phyloP scores from a whole-genome alignment of 208 protist species.

The Wallacemonas sp. region DNA sequence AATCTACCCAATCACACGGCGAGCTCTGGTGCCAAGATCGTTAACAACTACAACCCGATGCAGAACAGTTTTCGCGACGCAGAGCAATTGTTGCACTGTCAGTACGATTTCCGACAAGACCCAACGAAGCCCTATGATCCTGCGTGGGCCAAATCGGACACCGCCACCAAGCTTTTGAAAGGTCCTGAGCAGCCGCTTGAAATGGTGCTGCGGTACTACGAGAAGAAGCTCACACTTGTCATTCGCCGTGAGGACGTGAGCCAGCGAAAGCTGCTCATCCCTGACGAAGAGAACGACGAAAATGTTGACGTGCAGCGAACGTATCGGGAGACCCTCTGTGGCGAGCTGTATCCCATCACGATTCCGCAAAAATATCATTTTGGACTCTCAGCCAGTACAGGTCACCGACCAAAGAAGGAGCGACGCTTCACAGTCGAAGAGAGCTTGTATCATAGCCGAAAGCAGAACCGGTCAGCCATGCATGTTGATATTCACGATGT shows the following conservation, averaged over 20 bases:
- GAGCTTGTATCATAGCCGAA: constrained; percentile 25
- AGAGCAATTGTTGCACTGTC: constrained; percentile 50
- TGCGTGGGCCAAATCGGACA: constrained; percentile 14
- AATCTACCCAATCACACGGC: constrained; percentile 61
- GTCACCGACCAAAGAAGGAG: constrained; percentile 34
- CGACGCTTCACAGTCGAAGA: constrained; percentile 16
- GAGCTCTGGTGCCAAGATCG: constrained; percentile 20
- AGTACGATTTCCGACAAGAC: constrained; percentile 71
- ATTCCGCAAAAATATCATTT: constrained; percentile 73
- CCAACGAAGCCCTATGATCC: constrained; percentile 33
- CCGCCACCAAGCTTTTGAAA: constrained; percentile 23
- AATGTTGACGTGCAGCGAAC: constrained; percentile 50
- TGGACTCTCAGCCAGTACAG: constrained; percentile 75
- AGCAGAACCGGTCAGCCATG: constrained; percentile 30
- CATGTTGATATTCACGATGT: constrained; percentile 84
- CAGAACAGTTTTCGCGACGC: constrained; percentile 43
- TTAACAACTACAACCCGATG: constrained; percentile 69
- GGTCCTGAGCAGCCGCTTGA: constrained; percentile 70
- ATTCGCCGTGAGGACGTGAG: constrained; percentile 51
- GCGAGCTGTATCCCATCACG: constrained; percentile 64
- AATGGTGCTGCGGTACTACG: constrained; percentile 76
- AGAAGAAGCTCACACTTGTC: constrained; percentile 55
- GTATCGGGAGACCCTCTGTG: constrained; percentile 72
- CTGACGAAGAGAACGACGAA: constrained; percentile 19
- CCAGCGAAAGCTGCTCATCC: constrained; percentile 30